Evolutionary conservation across 371 early-diverging fungal genomes (phyloP).

Genomic region (Syncephalastrum monosporum): DNA sequence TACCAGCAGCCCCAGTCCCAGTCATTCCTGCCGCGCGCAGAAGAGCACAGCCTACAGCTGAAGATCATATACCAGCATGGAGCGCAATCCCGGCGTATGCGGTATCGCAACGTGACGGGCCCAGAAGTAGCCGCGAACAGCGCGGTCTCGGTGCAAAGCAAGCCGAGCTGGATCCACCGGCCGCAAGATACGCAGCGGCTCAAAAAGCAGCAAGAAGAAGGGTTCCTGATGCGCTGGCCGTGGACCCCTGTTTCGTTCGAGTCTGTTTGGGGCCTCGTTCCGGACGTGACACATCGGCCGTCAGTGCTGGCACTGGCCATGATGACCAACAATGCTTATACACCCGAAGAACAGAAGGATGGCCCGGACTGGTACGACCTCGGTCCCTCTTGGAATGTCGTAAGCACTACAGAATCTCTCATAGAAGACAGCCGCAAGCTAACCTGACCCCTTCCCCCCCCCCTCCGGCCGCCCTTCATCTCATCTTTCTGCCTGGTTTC

Average conservation of each 20-base stretch:
- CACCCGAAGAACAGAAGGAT: constrained; percentile 26
- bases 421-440: neutral
- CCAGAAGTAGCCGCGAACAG: neutral
- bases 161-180: constrained; percentile 25
- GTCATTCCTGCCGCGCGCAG: too few relatives aligned
- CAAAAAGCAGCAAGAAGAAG: constrained; percentile 8
- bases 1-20: too few relatives aligned
- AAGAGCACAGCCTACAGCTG: constrained; percentile 11
- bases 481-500: neutral
- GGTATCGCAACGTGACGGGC: constrained; percentile 28
- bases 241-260: neutral
- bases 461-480: neutral
- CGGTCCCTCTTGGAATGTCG: constrained; percentile 70
- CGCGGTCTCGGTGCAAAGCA: constrained; percentile 8
- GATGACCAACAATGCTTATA: constrained; percentile 82
- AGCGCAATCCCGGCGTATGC: constrained; percentile 40
- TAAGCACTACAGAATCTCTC: constrained; percentile 1
- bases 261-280: constrained; percentile 34
- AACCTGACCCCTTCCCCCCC: neutral
- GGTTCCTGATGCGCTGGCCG: constrained; percentile 13
- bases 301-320: constrained; percentile 69
- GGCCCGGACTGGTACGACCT: constrained; percentile 71
- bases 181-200: constrained; percentile 22
- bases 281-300: constrained; percentile 71
- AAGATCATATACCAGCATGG: constrained; percentile 42